Evolutionary conservation across 2,329 filamentous ascomycete genomes (phyloP), one percentile per base, ranked within the genome.

Genomic region (Fusarium sp.): DNA sequence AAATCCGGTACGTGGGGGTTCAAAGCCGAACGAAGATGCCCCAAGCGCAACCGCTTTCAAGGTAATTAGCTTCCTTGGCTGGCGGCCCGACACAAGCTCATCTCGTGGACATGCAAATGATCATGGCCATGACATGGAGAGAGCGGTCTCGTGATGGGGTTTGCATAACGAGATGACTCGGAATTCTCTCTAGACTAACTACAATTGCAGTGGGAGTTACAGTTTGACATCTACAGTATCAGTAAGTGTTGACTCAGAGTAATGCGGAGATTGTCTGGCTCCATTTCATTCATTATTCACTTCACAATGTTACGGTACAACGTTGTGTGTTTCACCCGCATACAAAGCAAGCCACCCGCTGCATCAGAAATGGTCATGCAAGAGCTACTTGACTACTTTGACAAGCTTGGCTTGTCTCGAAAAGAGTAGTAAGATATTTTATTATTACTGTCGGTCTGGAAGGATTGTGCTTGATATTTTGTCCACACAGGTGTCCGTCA

Each of bases 341-440:
- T 68, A 68, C 54, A 63, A 71, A 56, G 63, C 46, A 70, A 70
- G 67, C 67, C 67, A 71, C 49, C 49, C 34, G 34, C 63, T 70
- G 63, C 67, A 71, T 68, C 67, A 70, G 67, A 70, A 70, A 56
- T 42, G 47, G 28, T 40, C 49, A 66, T 66, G 63, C 63, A 60
- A 66, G 56, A 50, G 25, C 55, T 45, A 37, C 5, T 12, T 11
- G 34, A n/a, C 34, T 55, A 58, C 34, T 49, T 42, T 55, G 62
- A 47, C 23, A 37, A 62, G 40, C 55, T 56, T 66, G 43, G 47
- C 20, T 67, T 13, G 20, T 46, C 34, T 53, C 34, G 41, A 21
- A 42, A 27, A 53, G 49, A 53, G 13, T 25, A 20, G 23, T 9
- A n/a, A 12, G 28, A 18, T 42, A 53, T 41, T n/a, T 12, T 53